Conservation (phyloP, 441 rosid species). For the Croton setiger region DNA sequence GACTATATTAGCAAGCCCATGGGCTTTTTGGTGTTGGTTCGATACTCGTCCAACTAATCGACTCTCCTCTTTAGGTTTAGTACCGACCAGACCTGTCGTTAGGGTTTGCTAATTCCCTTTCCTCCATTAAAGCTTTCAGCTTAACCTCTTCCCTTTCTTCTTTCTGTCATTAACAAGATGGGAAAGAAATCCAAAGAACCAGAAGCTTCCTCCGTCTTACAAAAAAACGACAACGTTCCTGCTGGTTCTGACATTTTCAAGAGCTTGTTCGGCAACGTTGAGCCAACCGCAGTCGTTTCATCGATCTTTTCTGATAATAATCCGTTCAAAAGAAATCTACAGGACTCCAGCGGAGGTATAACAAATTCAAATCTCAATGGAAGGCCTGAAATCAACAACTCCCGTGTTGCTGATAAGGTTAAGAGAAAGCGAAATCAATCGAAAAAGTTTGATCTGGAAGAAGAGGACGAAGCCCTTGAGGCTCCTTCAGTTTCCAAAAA, state of each 20-base stretch:
- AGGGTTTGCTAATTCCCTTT: no score
- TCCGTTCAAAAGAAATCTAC: slow-evolving; percentile 73
- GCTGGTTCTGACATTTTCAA: slow-evolving; percentile 39
- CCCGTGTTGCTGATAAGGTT: slow-evolving; percentile 14
- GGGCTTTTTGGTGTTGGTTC: no score
- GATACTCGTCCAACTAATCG: no score
- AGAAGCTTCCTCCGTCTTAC: slow-evolving; percentile 5
- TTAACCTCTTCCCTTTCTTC: no score
- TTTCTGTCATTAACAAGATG: background rate
- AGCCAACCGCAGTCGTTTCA: slow-evolving; percentile 30
- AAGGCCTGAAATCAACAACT: slow-evolving; percentile 1
- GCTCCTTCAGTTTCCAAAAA: slow-evolving; percentile 27
- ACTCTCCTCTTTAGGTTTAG: no score
- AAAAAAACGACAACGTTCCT: slow-evolving; percentile 3
- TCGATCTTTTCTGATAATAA: slow-evolving; percentile 74
- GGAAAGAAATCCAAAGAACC: slow-evolving; percentile 38
- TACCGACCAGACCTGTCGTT: no score
- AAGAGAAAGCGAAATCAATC: slow-evolving; percentile 31
- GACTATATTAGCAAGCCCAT: no score
- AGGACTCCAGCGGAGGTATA: slow-evolving; percentile 19
- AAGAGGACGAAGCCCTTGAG: slow-evolving; percentile 20
- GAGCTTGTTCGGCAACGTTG: slow-evolving; percentile 38
- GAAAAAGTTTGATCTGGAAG: slow-evolving; percentile 18
- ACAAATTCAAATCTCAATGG: slow-evolving; percentile 8
- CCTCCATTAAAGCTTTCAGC: no score